Evolutionary conservation across 2,329 filamentous ascomycete species (phyloP), one percentile per base, ranked within the genome.

Genomic region (Lecanicillium sp.): DNA sequence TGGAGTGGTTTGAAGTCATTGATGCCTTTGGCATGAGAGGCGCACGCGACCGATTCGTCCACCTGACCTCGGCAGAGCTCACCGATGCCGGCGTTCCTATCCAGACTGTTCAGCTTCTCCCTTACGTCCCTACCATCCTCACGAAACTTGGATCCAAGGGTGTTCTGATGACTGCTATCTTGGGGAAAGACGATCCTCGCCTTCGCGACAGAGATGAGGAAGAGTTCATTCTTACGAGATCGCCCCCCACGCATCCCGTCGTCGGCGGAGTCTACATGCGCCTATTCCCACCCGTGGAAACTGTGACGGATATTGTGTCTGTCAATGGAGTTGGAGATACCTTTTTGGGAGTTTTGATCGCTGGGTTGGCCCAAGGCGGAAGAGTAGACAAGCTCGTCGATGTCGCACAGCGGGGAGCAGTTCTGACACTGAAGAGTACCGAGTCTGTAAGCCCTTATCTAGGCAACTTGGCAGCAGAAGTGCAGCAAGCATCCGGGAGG

Each of bases 301-400:
- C 71, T 14, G 74, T 95, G 0, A 67, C 77, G 17, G 81, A 93
- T 21, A 74, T 95, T 1, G 81, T 91, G 2, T 95, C 89, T 39
- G 91, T 97, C 9, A 97, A 97, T 62, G 93, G 91, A 0, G 90
- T 89, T 2, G 93, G 93, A 0, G 93, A 98, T 66, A 96, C 93
- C 0, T 90, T 97, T 63, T 72, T 94, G 8, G 93, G 91, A 0
- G 85, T 90, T 12, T 57, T 96, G 48, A 71, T 95, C n/a, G 85
- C 89, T 1, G 88, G 87, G 0, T 63, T 97, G 55, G 82, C 83
- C 0, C 78, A 74, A 58, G 76, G 76, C 0, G 75, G 73, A 3
- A 68, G 67, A 51, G 62, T 78, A 51, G 67, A 81, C 59, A 75
- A 84, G 39, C 64, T 93, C 47, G 72, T 98, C n/a, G 73, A 82